Conservation (phyloP, 2,329 filamentous ascomycete genomes). For the Hirsutella rhossiliensis region DNA sequence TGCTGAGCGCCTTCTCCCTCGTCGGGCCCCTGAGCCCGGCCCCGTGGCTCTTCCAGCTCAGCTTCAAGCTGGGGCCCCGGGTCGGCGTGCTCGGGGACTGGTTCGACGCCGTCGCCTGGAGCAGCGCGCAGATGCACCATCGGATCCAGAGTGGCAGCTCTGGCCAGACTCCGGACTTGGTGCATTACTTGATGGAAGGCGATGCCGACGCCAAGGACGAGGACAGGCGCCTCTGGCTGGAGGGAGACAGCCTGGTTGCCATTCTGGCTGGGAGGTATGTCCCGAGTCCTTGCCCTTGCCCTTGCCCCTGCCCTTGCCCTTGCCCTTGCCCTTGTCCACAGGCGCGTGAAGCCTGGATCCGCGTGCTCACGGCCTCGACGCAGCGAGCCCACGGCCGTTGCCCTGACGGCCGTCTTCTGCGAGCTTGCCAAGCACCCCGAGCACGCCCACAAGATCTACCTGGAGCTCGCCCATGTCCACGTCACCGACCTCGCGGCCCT, state of each 20-base stretch:
- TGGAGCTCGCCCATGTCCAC: no score
- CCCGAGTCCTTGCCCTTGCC: background rate
- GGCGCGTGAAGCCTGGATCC: no score
- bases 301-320: background rate
- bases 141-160: constrained; percentile 3
- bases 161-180: background rate
- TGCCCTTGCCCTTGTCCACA: no score
- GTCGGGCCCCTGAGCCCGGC: constrained; percentile 16
- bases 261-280: constrained; percentile 13
- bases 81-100: constrained; percentile 10
- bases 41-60: constrained; percentile 14
- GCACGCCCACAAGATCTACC: no score
- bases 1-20: constrained; percentile 14
- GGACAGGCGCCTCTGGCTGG: background rate
- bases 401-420: no score
- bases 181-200: constrained; percentile 4
- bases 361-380: constrained; percentile 8
- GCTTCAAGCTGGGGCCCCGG: constrained; percentile 8
- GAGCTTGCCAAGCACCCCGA: no score
- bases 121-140: constrained; percentile 6
- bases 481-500: no score
- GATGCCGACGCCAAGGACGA: no score
- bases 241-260: constrained; percentile 4
- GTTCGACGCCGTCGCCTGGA: constrained; percentile 11
- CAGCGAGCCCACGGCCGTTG: background rate